A percentile compares a stretch with the other conserved stretches of the same genome.
Evolutionary conservation across 331 rosid genomes (phyloP).

Genomic region (Cydonia oblonga): DNA sequence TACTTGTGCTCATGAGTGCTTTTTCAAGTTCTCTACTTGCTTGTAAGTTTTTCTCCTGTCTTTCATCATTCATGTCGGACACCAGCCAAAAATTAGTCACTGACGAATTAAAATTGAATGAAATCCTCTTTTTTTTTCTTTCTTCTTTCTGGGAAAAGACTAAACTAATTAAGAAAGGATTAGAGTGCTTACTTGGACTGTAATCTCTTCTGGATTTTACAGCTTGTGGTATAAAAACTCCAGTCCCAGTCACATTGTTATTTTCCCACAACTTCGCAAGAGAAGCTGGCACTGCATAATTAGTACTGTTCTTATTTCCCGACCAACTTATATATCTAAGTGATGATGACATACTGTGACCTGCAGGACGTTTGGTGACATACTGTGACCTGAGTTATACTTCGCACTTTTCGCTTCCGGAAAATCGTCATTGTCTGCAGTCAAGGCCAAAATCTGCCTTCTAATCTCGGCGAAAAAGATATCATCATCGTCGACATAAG

Average conservation of each 20-base stretch:
- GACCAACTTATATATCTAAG: slow-evolving; percentile 12
- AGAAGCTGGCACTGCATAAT: slow-evolving; percentile 24
- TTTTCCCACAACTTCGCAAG: slow-evolving; percentile 25
- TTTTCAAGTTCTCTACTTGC: slow-evolving; percentile 19
- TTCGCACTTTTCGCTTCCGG: not conserved
- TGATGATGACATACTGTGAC: not conserved
- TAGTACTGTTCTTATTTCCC: slow-evolving; percentile 16
- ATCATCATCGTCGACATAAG: slow-evolving; percentile 15
- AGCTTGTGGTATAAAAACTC: slow-evolving; percentile 52
- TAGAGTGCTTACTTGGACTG: slow-evolving; percentile 21
- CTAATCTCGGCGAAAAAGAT: slow-evolving; percentile 42
- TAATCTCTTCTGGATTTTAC: slow-evolving; percentile 13
- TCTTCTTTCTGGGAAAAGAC: too few species aligned
- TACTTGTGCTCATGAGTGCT: slow-evolving; percentile 15
- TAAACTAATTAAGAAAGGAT: not conserved
- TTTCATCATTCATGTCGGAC: slow-evolving; percentile 22
- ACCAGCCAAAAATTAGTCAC: not conserved
- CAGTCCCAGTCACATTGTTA: slow-evolving; percentile 33
- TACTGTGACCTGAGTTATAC: too few species aligned
- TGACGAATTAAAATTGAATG: not conserved
- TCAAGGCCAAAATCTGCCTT: slow-evolving; percentile 45
- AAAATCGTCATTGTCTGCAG: slow-evolving; percentile 28
- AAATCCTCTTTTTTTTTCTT: not conserved
- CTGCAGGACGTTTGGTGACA: not conserved
- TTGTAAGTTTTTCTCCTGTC: slow-evolving; percentile 19